Base-by-base conservation (phyloP, 2,329 filamentous ascomycete species). In the Aureobasidium uvarum region DNA sequence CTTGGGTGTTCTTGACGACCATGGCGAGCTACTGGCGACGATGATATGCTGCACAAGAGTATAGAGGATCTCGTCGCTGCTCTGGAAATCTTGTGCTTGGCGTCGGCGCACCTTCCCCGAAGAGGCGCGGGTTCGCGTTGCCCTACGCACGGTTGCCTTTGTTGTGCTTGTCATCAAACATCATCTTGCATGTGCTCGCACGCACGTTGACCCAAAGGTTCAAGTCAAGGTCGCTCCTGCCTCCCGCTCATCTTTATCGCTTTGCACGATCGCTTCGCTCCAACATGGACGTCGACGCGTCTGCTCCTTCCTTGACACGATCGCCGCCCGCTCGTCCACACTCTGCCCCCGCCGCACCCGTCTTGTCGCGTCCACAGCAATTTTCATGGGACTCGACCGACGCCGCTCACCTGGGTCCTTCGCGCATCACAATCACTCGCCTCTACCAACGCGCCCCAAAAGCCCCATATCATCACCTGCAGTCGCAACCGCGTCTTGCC, bases 351-450 rank as follows among this genome's bases (percentile, higher is more conserved):
- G 59, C 59, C 28, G 48, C 36, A 3, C 14, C 43, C 18, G 25
- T 45, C 45, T 23, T 51, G 45, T 60, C 39, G 56, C 56, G 56
- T 38, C 39, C 41, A 46, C 33, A 45, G 55, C 56, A 60, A 36
- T 62, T 62, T 41, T 62, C 58, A 6, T 81, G 80, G 80, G 69
- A 77, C 69, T 72, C 77, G 62, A 70, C 74, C 68, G 79, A 81
- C 70, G 71, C 76, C 28, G 72, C 77, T 33, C 73, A 74, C 66
- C 74, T 82, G 66, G 74, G 76, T 46, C 78, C 80, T 11, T 71
- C 68, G 46, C 72, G 77, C 38, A 71, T 82, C 5, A 74, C 78
- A 18, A 68, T 81, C 33, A 70, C 76, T 16, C 78, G 77, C 58
- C 74, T 78, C 4, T 63, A 52, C 13, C 60, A 63, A 54, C 60